Evolutionary conservation across 2,329 filamentous ascomycete genomes (phyloP).

Genomic region (Epichloe hybrida): DNA sequence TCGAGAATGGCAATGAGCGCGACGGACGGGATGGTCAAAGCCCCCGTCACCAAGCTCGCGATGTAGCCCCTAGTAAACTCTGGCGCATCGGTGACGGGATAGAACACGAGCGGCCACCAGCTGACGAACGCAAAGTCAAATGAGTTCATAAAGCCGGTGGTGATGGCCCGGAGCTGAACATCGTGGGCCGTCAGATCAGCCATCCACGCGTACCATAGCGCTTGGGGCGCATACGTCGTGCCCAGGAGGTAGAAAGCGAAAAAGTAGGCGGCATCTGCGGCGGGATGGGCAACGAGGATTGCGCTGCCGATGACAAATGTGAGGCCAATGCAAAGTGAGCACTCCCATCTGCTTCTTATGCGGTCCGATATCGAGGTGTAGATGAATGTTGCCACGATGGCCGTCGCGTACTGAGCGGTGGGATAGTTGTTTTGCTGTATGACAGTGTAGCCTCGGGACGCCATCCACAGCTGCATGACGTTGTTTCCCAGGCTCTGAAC

Average conservation of each 20-base stretch:
- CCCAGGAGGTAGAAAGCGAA: slow-evolving; percentile 31
- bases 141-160: slow-evolving; percentile 30
- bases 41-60: slow-evolving; percentile 24
- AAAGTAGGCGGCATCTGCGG: slow-evolving; percentile 23
- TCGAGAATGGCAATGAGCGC: slow-evolving; percentile 24
- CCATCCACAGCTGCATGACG: slow-evolving; percentile 31
- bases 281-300: slow-evolving; percentile 21
- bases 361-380: slow-evolving; percentile 28
- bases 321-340: slow-evolving; percentile 26
- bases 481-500: slow-evolving; percentile 30
- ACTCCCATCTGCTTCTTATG: slow-evolving; percentile 29
- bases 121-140: slow-evolving; percentile 29
- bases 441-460: slow-evolving; percentile 26
- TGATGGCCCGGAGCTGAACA: slow-evolving; percentile 28
- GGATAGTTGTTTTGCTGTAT: slow-evolving; percentile 33
- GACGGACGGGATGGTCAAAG: slow-evolving; percentile 22
- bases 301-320: slow-evolving; percentile 28
- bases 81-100: slow-evolving; percentile 26
- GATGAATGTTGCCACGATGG: slow-evolving; percentile 26
- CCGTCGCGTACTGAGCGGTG: slow-evolving; percentile 26
- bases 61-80: slow-evolving; percentile 25
- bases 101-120: slow-evolving; percentile 28
- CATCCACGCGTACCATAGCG: slow-evolving; percentile 34
- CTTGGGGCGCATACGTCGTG: slow-evolving; percentile 31
- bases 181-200: slow-evolving; percentile 27